Conservation (phyloP, 2,329 filamentous ascomycete genomes). For the Pseudogymnoascus verrucosus region DNA sequence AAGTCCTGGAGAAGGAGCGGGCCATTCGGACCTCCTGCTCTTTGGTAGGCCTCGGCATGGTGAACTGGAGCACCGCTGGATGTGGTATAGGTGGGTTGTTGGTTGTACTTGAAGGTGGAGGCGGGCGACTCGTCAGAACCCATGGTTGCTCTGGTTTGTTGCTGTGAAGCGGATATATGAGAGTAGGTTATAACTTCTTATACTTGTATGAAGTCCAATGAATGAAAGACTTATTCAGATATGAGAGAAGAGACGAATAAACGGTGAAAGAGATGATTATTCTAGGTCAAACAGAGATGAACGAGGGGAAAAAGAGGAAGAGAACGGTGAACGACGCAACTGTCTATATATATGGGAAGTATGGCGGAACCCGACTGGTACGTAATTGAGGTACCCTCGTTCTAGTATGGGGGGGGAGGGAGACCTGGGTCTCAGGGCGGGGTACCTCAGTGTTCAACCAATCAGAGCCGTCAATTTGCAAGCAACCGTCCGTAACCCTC, state of each 20-base stretch:
- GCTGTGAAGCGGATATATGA: constrained; percentile 6
- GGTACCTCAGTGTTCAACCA: not conserved
- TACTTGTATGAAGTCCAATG: not conserved
- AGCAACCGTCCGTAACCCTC: not conserved
- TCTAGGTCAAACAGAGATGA: not conserved
- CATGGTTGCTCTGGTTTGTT: constrained; percentile 29
- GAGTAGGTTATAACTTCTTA: not conserved
- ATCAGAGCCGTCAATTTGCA: not conserved
- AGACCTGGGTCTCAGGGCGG: not conserved
- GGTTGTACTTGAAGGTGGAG: constrained; percentile 45
- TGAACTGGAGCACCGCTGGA: constrained; percentile 52
- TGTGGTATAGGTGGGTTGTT: constrained; percentile 50
- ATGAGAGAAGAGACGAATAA: not conserved
- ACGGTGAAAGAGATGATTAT: not conserved
- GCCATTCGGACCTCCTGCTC: constrained; percentile 44
- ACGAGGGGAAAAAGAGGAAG: not conserved
- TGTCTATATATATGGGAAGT: constrained; percentile 5
- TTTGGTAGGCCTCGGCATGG: constrained; percentile 43
- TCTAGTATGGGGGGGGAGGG: not conserved
- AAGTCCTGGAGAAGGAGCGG: constrained; percentile 58
- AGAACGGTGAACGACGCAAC: not conserved
- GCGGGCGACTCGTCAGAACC: constrained; percentile 35
- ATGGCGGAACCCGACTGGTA: not conserved
- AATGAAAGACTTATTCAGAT: not conserved
- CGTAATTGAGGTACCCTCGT: constrained; percentile 7